Evolutionary conservation across 139 green algal genomes (phyloP), one percentile per base, ranked within the genome.

Genomic region (Coelastrella sp.): DNA sequence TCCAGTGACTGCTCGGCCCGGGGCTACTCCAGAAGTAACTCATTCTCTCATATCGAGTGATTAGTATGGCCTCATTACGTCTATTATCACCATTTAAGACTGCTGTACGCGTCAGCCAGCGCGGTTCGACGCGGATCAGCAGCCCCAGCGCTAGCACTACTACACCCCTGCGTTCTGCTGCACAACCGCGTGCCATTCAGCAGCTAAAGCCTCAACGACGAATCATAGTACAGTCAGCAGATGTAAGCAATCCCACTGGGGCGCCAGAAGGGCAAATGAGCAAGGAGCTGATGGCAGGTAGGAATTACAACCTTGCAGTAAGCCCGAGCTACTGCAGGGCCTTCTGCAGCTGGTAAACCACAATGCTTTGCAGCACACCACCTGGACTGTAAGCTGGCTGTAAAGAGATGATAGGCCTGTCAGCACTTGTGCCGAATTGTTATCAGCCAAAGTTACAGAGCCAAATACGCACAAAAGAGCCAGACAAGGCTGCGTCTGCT

Each of bases 221-320:
- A 32, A 16, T 76, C 22, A 6, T 7, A 22, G 22, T n/a, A 16
- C 14, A 16, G 22, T 76, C 68, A 76, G 17, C 68, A 32, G 68
- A 76, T 76, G 68, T 76, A 8, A 76, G 68, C 68, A 76, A n/a
- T 76, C 68, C 68, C 22, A 76, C 57, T 17, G 89, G 89, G 13
- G 89, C 79, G 13, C 22, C 76, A 7, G 85, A 57, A 3, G 92
- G 92, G 6, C 95, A 96, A 64, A 93, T 97, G n/a, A 92, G 74
- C 4, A 8, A 32, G 5, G 88, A 85, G 56, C 86, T 97, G 3
- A 96, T 97, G 82, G 88, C 68, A 76, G 68, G 68, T 71, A 3
- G 14, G 61, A 13, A 13, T n/a, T 68, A 10, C 61, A 68, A 68
- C 61, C 61, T 68, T n/a, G n/a, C 61, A 68, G 61, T 10, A 68